Conservation (phyloP, 495 filamentous ascomycete genomes). For the Tetracladium setigerum region DNA sequence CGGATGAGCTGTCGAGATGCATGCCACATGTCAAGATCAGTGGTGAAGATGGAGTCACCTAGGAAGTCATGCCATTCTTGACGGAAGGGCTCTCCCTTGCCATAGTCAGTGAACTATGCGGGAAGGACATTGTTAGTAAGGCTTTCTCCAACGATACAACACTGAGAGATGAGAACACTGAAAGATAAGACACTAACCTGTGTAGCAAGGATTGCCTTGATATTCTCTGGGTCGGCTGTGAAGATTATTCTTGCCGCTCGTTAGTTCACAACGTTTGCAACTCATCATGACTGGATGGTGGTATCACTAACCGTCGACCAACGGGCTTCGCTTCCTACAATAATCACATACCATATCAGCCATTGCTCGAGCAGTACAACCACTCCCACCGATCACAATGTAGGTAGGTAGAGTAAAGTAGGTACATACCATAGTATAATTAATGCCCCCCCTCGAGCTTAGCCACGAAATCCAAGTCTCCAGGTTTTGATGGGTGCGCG, state of each 20-base stretch:
- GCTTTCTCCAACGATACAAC: constrained; percentile 11
- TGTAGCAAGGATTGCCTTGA: constrained; percentile 76
- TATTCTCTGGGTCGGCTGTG: constrained; percentile 73
- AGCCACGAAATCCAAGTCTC: constrained; percentile 53
- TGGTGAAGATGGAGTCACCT: constrained; percentile 73
- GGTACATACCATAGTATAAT: not conserved
- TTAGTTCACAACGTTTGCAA: constrained; percentile 14
- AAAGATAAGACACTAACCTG: constrained; percentile 51
- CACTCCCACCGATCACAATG: not conserved
- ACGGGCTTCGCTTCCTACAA: no score
- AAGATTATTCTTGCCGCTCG: constrained; percentile 33
- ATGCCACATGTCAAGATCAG: constrained; percentile 70
- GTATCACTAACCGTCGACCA: constrained; percentile 8
- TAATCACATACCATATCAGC: no score
- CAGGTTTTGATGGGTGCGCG: constrained; percentile 43
- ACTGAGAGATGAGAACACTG: constrained; percentile 49
- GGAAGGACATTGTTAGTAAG: no score
- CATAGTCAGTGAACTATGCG: constrained; percentile 48
- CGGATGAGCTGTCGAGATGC: constrained; percentile 60
- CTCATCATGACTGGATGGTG: no score
- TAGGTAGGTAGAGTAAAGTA: not conserved
- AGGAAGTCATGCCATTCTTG: constrained; percentile 64
- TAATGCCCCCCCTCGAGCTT: constrained; percentile 11
- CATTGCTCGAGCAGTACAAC: constrained; percentile 9
- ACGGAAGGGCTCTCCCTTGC: constrained; percentile 66